phyloP scores from a whole-genome alignment of 169 alveolate genomes.

The Cryptosporidium meleagridis region DNA sequence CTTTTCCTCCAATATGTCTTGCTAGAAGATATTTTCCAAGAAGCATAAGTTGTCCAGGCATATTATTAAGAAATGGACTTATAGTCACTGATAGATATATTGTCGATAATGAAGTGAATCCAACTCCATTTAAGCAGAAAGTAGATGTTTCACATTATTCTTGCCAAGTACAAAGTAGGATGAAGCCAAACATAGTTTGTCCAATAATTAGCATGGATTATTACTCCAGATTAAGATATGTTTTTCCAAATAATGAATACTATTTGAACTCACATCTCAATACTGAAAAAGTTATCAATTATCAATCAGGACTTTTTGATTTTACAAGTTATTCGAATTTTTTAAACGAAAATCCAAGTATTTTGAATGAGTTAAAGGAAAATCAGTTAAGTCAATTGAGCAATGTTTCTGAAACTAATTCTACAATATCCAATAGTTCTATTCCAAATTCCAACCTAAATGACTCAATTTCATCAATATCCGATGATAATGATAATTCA shows the following conservation, averaged over 20 bases:
- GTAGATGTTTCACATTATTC: constrained; percentile 23
- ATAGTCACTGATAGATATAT: constrained; percentile 47
- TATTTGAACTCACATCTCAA: not conserved
- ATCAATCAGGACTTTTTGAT: constrained; percentile 20
- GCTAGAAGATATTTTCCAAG: constrained; percentile 53
- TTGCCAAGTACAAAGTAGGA: constrained; percentile 47
- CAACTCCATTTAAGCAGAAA: constrained; percentile 62
- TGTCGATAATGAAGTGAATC: constrained; percentile 44
- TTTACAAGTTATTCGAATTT: not conserved
- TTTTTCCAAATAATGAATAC: not conserved
- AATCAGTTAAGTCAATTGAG: not conserved
- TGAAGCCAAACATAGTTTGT: constrained; percentile 35
- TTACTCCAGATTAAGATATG: not conserved
- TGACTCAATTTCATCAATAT: not conserved
- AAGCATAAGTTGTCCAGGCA: constrained; percentile 39
- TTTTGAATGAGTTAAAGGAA: not conserved
- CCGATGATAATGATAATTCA: not conserved
- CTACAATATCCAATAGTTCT: not conserved
- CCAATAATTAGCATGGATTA: constrained; percentile 11
- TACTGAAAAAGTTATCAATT: not conserved
- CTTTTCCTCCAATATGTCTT: constrained; percentile 34
- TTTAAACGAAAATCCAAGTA: not conserved
- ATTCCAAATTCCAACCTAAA: not conserved
- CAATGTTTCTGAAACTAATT: not conserved
- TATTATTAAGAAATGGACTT: constrained; percentile 37